A percentile compares a stretch with the other conserved stretches of the same genome.
Conservation (phyloP, 371 early-diverging fungal genomes). For the Gilbertella persicaria region DNA sequence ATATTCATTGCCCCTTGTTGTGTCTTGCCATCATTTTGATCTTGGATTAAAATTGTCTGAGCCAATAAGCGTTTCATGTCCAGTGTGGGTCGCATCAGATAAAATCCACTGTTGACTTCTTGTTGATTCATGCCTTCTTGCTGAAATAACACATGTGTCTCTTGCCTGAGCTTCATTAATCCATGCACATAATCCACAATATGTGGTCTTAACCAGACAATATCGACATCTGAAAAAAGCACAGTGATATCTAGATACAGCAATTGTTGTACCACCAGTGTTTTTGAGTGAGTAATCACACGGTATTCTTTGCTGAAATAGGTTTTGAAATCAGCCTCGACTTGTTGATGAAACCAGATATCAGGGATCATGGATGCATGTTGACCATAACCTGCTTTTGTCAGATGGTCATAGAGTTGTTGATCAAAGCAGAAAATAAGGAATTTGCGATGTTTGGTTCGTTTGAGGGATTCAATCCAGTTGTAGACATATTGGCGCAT, state of each 20-base stretch:
- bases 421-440: conserved; percentile 48
- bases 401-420: conserved; percentile 35
- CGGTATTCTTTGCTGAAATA: conserved; percentile 44
- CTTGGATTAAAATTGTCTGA: conserved; percentile 40
- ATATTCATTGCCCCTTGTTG: conserved; percentile 48
- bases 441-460: conserved; percentile 38
- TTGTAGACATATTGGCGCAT: conserved; percentile 53
- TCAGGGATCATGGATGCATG: conserved; percentile 38
- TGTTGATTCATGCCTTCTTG: conserved; percentile 39
- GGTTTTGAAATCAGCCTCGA: conserved; percentile 41
- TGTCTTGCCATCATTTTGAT: conserved; percentile 28
- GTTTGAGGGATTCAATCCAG: conserved; percentile 49
- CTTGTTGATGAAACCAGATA: conserved; percentile 42
- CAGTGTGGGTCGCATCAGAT: conserved; percentile 37
- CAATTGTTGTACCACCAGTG: conserved; percentile 43
- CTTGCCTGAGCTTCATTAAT: conserved; percentile 29
- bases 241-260: conserved; percentile 40
- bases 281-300: conserved; percentile 44
- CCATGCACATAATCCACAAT: conserved; percentile 34
- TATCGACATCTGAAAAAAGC: conserved; percentile 45
- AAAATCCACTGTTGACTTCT: conserved; percentile 41
- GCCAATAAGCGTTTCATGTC: conserved; percentile 38
- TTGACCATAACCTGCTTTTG: conserved; percentile 29
- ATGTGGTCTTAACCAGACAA: conserved; percentile 40
- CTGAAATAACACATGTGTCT: conserved; percentile 43